Percentiles rank a stretch among this genome's conserved stretches.
phyloP scores from a whole-genome alignment of 768 basidiomycete genomes.

The Butyriboletus loyo region DNA sequence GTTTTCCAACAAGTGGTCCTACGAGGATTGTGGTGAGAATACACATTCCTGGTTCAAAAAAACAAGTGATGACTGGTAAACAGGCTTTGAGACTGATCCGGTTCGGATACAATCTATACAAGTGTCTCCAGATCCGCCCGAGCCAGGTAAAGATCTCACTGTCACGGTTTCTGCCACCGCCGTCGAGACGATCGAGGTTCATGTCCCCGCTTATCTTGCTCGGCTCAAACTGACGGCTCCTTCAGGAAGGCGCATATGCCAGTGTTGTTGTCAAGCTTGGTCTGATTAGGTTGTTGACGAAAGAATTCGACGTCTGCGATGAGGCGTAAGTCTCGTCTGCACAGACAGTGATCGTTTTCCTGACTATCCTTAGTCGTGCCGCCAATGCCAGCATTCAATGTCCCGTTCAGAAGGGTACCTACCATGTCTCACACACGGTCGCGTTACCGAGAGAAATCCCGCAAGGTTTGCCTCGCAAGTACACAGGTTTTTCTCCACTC shows the following conservation, averaged over 20 bases:
- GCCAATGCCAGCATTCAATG: constrained; percentile 79
- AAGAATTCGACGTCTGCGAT: constrained; percentile 84
- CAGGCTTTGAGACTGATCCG: constrained; percentile 45
- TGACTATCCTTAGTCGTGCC: constrained; percentile 49
- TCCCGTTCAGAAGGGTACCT: constrained; percentile 70
- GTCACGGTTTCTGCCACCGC: constrained; percentile 71
- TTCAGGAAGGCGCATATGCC: constrained; percentile 85
- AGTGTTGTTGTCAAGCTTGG: constrained; percentile 94
- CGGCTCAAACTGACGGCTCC: constrained; percentile 8
- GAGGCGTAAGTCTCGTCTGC: constrained; percentile 70
- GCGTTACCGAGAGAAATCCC: constrained; percentile 91
- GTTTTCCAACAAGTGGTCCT: constrained; percentile 57
- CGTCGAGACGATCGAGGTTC: constrained; percentile 60
- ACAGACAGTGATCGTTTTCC: neutral
- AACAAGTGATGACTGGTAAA: constrained; percentile 1
- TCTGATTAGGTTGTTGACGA: constrained; percentile 80
- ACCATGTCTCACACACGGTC: constrained; percentile 81
- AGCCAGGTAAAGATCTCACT: constrained; percentile 85
- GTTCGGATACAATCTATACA: constrained; percentile 69
- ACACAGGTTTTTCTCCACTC: neutral
- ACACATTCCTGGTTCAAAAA: constrained; percentile 6
- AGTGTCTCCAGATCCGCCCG: constrained; percentile 84
- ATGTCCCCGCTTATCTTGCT: constrained; percentile 7
- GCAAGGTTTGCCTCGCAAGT: constrained; percentile 43
- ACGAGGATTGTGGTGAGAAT: constrained; percentile 68